These are phyloP conservation scores for Udeniomyces megalosporus DNA, from an alignment of 768 basidiomycete genomes.

Conservation along the genomic window DNA sequence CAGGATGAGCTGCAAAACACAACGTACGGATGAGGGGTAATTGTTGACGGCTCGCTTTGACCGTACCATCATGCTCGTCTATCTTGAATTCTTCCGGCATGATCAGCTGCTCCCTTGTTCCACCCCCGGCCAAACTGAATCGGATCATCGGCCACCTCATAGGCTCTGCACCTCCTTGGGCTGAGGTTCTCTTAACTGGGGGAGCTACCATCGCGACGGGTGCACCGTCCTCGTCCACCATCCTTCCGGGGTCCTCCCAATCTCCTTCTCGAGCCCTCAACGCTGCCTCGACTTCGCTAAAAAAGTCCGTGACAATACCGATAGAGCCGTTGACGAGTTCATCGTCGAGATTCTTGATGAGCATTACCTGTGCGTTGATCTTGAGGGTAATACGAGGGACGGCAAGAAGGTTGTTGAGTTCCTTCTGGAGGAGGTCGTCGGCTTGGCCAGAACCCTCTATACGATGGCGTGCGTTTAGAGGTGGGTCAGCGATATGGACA, in stretches of 20 bases:
- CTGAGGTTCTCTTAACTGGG: neutral
- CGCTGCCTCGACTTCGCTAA: conserved; percentile 32
- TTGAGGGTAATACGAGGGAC: conserved; percentile 53
- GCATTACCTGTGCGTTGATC: conserved; percentile 78
- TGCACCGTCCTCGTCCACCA: conserved; percentile 2
- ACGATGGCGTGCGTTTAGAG: no score
- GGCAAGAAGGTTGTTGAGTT: conserved; percentile 85
- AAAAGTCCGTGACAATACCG: conserved; percentile 65
- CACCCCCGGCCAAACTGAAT: conserved; percentile 49
- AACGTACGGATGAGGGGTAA: conserved; percentile 49
- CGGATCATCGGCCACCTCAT: conserved; percentile 50
- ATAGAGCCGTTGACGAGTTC: conserved; percentile 85
- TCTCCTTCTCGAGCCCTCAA: conserved; percentile 30
- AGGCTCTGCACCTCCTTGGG: neutral
- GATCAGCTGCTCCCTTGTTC: conserved; percentile 39
- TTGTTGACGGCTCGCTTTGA: conserved; percentile 57
- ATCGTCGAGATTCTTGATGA: conserved; percentile 86
- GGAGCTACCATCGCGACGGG: conserved; percentile 2
- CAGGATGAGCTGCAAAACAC: no score
- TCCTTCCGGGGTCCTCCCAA: conserved; percentile 9
- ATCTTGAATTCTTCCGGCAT: conserved; percentile 66
- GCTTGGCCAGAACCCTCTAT: no score
- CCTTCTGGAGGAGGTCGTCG: conserved; percentile 49
- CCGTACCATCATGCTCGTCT: conserved; percentile 69
- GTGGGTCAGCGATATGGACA: no score